Conservation (phyloP, 768 basidiomycete genomes). For the Xerocomus spinulosus region DNA sequence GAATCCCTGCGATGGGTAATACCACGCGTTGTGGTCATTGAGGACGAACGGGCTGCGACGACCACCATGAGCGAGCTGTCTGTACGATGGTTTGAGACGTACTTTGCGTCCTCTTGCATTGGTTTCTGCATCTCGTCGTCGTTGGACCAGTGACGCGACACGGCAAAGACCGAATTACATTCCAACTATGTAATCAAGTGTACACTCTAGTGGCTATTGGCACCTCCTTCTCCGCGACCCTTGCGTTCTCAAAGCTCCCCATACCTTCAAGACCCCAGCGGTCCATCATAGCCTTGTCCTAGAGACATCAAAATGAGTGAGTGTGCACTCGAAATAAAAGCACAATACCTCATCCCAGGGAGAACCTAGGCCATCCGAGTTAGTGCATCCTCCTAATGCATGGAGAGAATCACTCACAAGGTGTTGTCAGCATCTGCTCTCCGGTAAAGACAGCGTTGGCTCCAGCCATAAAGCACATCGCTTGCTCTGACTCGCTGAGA, state of each 20-base stretch:
- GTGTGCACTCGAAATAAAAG: not conserved
- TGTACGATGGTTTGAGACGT: constrained; percentile 2
- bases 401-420: constrained; percentile 54
- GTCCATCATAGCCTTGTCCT: constrained; percentile 92
- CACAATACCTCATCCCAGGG: constrained; percentile 84
- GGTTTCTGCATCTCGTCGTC: constrained; percentile 22
- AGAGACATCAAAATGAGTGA: constrained; percentile 5
- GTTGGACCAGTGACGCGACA: not conserved
- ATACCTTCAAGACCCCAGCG: constrained; percentile 93
- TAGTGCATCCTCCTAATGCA: constrained; percentile 1
- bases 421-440: constrained; percentile 95
- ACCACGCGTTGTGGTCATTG: constrained; percentile 76
- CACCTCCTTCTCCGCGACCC: constrained; percentile 53
- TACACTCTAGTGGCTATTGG: constrained; percentile 6
- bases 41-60: constrained; percentile 41
- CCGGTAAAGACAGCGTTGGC: constrained; percentile 99
- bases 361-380: constrained; percentile 48
- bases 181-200: not conserved
- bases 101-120: constrained; percentile 32
- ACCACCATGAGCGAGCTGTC: constrained; percentile 6
- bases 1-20: constrained; percentile 76
- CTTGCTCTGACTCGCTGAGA: constrained; percentile 86
- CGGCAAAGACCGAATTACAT: constrained; percentile 22
- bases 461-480: constrained; percentile 98
- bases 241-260: constrained; percentile 78